Base-by-base conservation (phyloP, 768 basidiomycete species). In the Russula sp. region DNA sequence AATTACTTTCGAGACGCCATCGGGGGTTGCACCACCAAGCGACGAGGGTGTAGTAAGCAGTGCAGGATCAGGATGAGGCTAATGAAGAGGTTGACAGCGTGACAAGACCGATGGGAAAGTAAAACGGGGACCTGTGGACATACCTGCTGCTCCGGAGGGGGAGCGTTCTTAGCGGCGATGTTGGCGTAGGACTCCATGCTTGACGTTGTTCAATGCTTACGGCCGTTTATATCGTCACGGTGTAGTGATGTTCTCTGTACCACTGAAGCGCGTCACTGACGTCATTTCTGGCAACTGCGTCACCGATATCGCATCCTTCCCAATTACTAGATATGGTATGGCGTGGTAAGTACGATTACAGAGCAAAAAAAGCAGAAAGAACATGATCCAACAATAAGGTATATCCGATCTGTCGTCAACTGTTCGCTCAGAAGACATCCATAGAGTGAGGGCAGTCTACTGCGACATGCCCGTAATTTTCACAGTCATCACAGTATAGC, bases 401-500 rank as follows among this genome's bases (percentile, higher is more conserved):
- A 56, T 64, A 64, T 59, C 40, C 32, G 27, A 44, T 52, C 45
- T 44, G 14, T 54, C 35, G 14, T 54, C 35, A 40, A 47, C 39
- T 31, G 31, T 32, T 27, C 54, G 59, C 47, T 68, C 50, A 66
- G 76, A 94, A 95, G 61, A 94, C 88, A 75, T 95, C 93, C 73
- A 86, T 74, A 11, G 91, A 91, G 73, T 92, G 84, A 45, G 91
- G 91, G 70, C 93, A 95, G 64, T 92, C 82, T 40, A 80, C 81
- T 6, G 91, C 83, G 42, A 78, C 70, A 72, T 94, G 92, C 8
- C 91, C 92, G 56, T 82, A 79, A 61, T 82, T 82, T 76, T 94
- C 93, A 71, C 93, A 94, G 67, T 94, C 91, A 57, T 86, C 88
- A 72, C 93, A 94, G 70, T 82, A 89, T n/a, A 55, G 39, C 34